Percentiles rank a stretch among this genome's conserved stretches.
Conservation (phyloP, 2,329 filamentous ascomycete species). For the Cytospora schulzeri region DNA sequence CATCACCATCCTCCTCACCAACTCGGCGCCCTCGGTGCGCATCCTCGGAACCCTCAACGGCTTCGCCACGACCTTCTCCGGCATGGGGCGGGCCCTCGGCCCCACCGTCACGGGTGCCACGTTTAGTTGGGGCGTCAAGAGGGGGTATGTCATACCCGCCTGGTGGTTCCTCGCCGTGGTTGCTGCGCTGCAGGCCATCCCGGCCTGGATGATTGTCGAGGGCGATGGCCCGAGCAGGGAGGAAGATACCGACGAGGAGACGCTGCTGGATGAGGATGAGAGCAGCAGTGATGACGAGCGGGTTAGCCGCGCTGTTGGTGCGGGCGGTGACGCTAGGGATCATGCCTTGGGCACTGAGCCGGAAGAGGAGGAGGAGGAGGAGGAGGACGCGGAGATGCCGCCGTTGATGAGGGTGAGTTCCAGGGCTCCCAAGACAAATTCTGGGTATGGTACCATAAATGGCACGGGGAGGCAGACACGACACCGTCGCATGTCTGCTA, state of each 20-base stretch:
- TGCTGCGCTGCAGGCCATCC: conserved; percentile 66
- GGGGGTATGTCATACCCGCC: conserved; percentile 75
- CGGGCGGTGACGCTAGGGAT: conserved; percentile 21
- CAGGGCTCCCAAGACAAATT: conserved; percentile 4
- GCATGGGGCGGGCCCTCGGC: conserved; percentile 76
- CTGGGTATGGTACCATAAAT: conserved; percentile 14
- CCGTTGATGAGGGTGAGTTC: conserved; percentile 20
- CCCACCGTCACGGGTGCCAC: conserved; percentile 72
- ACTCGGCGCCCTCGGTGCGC: conserved; percentile 73
- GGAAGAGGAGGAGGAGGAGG: conserved; percentile 18
- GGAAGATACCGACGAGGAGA: conserved; percentile 35
- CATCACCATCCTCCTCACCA: conserved; percentile 86
- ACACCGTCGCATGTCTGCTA: conserved; percentile 21
- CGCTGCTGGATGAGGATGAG: conserved; percentile 38
- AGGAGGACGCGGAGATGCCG: conserved; percentile 8
- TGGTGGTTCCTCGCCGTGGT: conserved; percentile 78
- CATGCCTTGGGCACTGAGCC: neutral
- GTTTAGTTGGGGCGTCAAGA: conserved; percentile 76
- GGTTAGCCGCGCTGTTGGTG: neutral
- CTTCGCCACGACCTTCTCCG: conserved; percentile 80
- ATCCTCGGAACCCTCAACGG: conserved; percentile 90
- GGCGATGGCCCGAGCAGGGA: conserved; percentile 64
- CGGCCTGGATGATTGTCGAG: conserved; percentile 74
- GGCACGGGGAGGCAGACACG: neutral
- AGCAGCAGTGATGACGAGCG: conserved; percentile 31